Conservation (phyloP, 805 yeast genomes). For the Candida koratica region DNA sequence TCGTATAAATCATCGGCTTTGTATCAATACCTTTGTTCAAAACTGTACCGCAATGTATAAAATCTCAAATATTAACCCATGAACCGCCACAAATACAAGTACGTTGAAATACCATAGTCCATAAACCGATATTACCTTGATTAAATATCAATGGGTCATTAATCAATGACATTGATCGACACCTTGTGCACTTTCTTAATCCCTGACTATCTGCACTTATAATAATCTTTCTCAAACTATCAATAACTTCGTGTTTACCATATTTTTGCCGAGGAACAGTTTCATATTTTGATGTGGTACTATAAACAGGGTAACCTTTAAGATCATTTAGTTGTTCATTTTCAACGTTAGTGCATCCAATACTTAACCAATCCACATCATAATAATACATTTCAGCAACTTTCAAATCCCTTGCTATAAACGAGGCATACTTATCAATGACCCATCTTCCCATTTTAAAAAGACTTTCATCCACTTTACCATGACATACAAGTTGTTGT, state of each 20-base stretch:
- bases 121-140: slow-evolving; percentile 29
- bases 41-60: no score
- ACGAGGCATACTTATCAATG: slow-evolving; percentile 45
- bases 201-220: slow-evolving; percentile 17
- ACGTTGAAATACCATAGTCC: slow-evolving; percentile 68
- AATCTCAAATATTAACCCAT: slow-evolving; percentile 51
- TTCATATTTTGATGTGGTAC: not conserved
- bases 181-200: slow-evolving; percentile 38
- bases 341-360: slow-evolving; percentile 18
- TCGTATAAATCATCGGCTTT: no score
- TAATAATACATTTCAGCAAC: slow-evolving; percentile 57
- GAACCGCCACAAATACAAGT: slow-evolving; percentile 77
- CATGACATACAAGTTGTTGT: slow-evolving; percentile 58
- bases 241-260: slow-evolving; percentile 26
- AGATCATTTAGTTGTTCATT: not conserved
- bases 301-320: slow-evolving; percentile 1
- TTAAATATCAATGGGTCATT: slow-evolving; percentile 39
- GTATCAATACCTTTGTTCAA: no score
- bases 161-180: slow-evolving; percentile 40
- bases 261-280: slow-evolving; percentile 22
- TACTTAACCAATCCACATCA: slow-evolving; percentile 63
- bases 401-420: slow-evolving; percentile 43
- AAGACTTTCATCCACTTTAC: slow-evolving; percentile 49
- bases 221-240: slow-evolving; percentile 36
- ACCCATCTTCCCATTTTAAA: slow-evolving; percentile 39